Evolutionary conservation across 345 rosid genomes (phyloP).

Genomic region (Angophora floribunda): DNA sequence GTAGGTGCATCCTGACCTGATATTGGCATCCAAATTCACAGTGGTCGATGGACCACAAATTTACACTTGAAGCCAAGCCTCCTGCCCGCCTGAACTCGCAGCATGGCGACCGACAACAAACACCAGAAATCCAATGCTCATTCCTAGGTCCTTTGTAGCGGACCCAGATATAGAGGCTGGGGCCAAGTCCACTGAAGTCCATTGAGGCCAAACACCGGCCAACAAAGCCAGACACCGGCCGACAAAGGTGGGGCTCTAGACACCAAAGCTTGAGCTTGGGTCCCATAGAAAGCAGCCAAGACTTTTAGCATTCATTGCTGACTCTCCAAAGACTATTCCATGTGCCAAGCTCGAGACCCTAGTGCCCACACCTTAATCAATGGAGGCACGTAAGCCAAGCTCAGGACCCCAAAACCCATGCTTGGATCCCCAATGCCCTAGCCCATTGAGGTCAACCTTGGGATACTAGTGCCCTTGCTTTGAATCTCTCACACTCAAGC

Average conservation of each 20-base stretch:
- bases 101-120: background rate
- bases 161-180: too few species aligned
- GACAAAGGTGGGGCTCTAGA: background rate
- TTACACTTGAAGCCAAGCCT: background rate
- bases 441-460: fast-evolving
- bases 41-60: background rate
- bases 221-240: fast-evolving
- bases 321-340: too few species aligned
- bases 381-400: fast-evolving
- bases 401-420: background rate
- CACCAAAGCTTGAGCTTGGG: fast-evolving
- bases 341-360: fast-evolving
- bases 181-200: fast-evolving
- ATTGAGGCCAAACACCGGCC: background rate
- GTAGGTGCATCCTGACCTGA: background rate
- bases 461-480: background rate
- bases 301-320: background rate
- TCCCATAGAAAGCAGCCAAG: background rate
- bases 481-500: background rate
- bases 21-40: background rate
- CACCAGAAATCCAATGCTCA: background rate
- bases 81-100: background rate
- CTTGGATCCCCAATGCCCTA: background rate
- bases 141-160: too few species aligned
- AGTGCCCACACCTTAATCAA: background rate